phyloP scores from a whole-genome alignment of 2,329 filamentous ascomycete species.

The Aspergillus quadricinctus region DNA sequence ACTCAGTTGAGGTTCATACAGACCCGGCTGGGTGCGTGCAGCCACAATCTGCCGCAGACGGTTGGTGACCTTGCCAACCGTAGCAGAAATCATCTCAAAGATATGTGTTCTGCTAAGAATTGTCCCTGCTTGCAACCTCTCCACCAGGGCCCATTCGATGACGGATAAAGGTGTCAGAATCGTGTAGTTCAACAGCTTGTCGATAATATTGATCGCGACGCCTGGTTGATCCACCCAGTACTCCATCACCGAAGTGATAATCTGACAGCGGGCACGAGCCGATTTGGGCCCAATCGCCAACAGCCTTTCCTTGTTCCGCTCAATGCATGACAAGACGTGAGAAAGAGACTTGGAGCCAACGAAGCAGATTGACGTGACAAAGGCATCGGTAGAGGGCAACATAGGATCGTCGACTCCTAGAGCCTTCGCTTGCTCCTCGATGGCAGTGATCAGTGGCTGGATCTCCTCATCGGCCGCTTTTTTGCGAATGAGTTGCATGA shows the following conservation, averaged over 20 bases:
- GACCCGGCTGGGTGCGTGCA: constrained; percentile 55
- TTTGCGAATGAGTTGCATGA: constrained; percentile 72
- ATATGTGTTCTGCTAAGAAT: constrained; percentile 70
- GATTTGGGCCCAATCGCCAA: constrained; percentile 72
- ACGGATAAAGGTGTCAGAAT: constrained; percentile 84
- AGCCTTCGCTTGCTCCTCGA: constrained; percentile 72
- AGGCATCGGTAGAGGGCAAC: constrained; percentile 85
- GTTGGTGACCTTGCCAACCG: constrained; percentile 83
- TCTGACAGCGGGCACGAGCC: constrained; percentile 74
- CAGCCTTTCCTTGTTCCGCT: constrained; percentile 86
- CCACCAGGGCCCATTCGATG: constrained; percentile 80
- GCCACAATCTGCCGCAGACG: constrained; percentile 76
- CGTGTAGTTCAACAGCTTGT: constrained; percentile 96
- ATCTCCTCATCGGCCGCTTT: constrained; percentile 85
- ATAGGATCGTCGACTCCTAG: constrained; percentile 68
- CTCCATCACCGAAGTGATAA: constrained; percentile 81
- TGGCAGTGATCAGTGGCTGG: constrained; percentile 72
- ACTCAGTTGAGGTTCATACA: constrained; percentile 51
- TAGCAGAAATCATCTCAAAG: constrained; percentile 86
- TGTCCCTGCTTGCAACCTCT: constrained; percentile 60
- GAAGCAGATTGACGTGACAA: constrained; percentile 88
- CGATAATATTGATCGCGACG: constrained; percentile 84
- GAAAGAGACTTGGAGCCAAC: constrained; percentile 94
- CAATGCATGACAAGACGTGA: constrained; percentile 91
- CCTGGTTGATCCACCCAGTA: constrained; percentile 95